phyloP scores from a whole-genome alignment of 371 early-diverging fungal species.

The Mortierella sp. region DNA sequence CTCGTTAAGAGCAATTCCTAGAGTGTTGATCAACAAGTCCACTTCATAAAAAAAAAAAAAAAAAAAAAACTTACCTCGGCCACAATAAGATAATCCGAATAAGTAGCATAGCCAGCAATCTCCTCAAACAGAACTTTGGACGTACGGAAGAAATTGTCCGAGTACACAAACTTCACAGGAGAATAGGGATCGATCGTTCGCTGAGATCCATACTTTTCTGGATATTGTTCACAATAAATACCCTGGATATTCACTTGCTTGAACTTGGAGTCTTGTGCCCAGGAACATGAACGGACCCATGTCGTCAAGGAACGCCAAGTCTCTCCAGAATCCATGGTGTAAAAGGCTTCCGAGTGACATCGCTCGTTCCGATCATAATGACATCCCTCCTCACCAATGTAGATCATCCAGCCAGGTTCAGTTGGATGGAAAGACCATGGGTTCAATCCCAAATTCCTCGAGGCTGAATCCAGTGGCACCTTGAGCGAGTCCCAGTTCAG shows the following conservation, averaged over 20 bases:
- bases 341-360: constrained; percentile 68
- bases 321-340: constrained; percentile 76
- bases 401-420: constrained; percentile 82
- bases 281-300: constrained; percentile 82
- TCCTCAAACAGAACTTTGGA: constrained; percentile 64
- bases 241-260: constrained; percentile 57
- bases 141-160: constrained; percentile 66
- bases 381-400: constrained; percentile 64
- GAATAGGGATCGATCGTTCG: constrained; percentile 52
- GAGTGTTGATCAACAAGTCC: no score
- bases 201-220: constrained; percentile 70
- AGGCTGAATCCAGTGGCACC: constrained; percentile 59
- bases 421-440: constrained; percentile 85
- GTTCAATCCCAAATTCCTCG: constrained; percentile 65
- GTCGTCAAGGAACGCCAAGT: constrained; percentile 76
- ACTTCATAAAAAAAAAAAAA: constrained; percentile 18
- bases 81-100: constrained; percentile 86
- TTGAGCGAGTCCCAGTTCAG: constrained; percentile 65
- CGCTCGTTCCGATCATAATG: constrained; percentile 13
- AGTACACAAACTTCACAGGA: constrained; percentile 63
- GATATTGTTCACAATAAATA: constrained; percentile 79
- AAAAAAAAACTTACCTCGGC: constrained; percentile 59
- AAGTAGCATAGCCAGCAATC: constrained; percentile 80
- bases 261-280: constrained; percentile 75
- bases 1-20: background rate